Conservation (phyloP, 805 yeast genomes). For the Saccharomycopsis sp. region DNA sequence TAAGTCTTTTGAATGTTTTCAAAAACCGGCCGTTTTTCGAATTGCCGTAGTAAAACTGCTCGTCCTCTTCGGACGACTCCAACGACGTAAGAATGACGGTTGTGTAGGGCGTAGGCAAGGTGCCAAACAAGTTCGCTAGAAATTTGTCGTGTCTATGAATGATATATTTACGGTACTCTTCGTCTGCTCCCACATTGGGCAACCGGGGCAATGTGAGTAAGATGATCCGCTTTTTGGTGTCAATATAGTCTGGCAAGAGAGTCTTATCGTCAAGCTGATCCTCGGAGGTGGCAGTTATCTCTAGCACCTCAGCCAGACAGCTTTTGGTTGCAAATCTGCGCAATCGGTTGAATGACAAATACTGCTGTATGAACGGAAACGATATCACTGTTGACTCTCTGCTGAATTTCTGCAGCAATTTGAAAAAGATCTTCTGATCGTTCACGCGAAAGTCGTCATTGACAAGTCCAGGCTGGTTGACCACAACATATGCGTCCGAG, state of each 20-base stretch:
- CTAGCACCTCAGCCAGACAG: conserved; percentile 24
- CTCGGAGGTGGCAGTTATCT: conserved; percentile 27
- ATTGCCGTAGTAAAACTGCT: conserved; percentile 18
- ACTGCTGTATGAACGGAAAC: conserved; percentile 43
- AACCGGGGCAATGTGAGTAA: conserved; percentile 50
- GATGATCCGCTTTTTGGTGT: conserved; percentile 56
- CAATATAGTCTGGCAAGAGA: conserved; percentile 49
- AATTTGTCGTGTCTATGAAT: conserved; percentile 39
- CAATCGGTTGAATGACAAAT: conserved; percentile 23
- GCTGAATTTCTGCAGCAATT: conserved; percentile 43
- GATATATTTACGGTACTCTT: conserved; percentile 27
- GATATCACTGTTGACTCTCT: conserved; percentile 56
- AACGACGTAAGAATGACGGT: conserved; percentile 52
- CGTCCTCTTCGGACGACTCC: conserved; percentile 25
- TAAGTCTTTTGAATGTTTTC: conserved; percentile 26
- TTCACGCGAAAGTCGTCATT: conserved; percentile 40
- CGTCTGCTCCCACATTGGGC: conserved; percentile 25
- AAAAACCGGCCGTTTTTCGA: conserved; percentile 17
- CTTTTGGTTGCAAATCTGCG: conserved; percentile 20
- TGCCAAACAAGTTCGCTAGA: conserved; percentile 51
- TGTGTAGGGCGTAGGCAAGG: conserved; percentile 67
- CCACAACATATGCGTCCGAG: conserved; percentile 51
- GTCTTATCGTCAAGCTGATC: conserved; percentile 39
- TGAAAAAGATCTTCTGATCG: conserved; percentile 35
- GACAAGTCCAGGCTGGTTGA: conserved; percentile 47